These are phyloP conservation scores for Chalciporus pseudorubinellus DNA, from an alignment of 768 basidiomycete species.

Conservation along the genomic window DNA sequence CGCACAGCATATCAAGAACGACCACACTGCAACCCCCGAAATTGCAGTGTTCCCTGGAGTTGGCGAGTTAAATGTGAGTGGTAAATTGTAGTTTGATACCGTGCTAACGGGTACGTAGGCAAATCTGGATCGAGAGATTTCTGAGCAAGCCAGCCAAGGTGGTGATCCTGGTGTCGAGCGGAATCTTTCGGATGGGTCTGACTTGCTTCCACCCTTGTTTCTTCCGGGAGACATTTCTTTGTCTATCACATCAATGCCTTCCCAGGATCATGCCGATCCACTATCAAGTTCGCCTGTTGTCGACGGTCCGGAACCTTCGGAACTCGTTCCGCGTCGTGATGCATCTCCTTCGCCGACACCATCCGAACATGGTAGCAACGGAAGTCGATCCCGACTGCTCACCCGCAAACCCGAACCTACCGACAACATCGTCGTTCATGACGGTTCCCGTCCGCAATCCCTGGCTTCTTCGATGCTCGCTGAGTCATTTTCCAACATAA, in stretches of 20 bases:
- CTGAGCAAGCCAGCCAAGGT: background rate
- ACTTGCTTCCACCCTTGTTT: background rate
- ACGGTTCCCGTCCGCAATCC: slow-evolving; percentile 12
- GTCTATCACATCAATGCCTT: background rate
- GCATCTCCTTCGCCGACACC: slow-evolving; percentile 16
- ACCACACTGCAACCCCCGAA: slow-evolving; percentile 10
- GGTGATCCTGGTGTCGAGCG: background rate
- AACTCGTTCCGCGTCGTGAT: background rate
- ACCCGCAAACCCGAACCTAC: slow-evolving; percentile 1
- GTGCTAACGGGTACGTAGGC: slow-evolving; percentile 11
- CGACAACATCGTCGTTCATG: background rate
- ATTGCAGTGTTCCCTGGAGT: background rate
- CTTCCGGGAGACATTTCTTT: background rate
- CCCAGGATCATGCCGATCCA: background rate
- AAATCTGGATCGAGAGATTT: background rate
- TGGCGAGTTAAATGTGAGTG: slow-evolving; percentile 6
- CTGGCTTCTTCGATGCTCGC: slow-evolving; percentile 10
- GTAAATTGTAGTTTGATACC: background rate
- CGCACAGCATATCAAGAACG: slow-evolving; percentile 19
- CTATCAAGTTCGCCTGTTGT: background rate
- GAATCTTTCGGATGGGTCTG: background rate
- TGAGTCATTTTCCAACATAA: slow-evolving; percentile 15
- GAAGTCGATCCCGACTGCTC: background rate
- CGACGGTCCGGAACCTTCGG: background rate
- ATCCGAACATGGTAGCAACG: slow-evolving; percentile 14